Evolutionary conservation across 2,329 filamentous ascomycete genomes (phyloP), one percentile per base, ranked within the genome.

Genomic region (Sphaerulina populicola): DNA sequence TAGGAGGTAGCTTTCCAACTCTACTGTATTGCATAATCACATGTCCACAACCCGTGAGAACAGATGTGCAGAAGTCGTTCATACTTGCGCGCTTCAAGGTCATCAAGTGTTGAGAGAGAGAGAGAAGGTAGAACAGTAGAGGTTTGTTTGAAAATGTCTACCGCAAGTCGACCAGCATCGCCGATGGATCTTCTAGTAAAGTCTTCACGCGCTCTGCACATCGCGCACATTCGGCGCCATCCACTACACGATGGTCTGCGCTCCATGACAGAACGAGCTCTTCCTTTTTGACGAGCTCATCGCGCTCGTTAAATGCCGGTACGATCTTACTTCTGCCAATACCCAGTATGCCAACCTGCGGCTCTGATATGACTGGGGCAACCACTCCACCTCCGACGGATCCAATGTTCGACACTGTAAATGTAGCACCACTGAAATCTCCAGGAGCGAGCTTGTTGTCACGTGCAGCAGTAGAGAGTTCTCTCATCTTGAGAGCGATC

Each of bases 401-500:
- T 41, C 93, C 93, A 61, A 98, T 95, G 68, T 98, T 98, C 62
- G 89, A 95, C 44, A 98, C 82, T 0, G 93, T 96, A 63, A 98
- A 91, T 1, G 93, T 97, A 12, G 89, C 89, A 47, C 89, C 89
- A 33, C 76, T 78, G 57, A 98, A 76, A 68, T 98, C 90, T 14
- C 78, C 75, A 2, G 82, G 78, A 1, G 80, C 75, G 4, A 98
- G 77, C 68, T 85, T 88, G 30, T 88, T 88, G n/a, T 78, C 75
- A 11, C 77, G 74, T 1, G 88, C 91, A 8, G 88, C 80, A 2
- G 71, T 69, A 65, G 90, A 86, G 15, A 97, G 79, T 4, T 86
- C 80, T 7, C 71, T 69, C 46, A 97, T 78, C 67, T 95, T 88
- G 14, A 77, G 71, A 0, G 90, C 86, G 54, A 98, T 86, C 43